Conservation (phyloP, 805 yeast genomes). For the Starmerella riodocensis region DNA sequence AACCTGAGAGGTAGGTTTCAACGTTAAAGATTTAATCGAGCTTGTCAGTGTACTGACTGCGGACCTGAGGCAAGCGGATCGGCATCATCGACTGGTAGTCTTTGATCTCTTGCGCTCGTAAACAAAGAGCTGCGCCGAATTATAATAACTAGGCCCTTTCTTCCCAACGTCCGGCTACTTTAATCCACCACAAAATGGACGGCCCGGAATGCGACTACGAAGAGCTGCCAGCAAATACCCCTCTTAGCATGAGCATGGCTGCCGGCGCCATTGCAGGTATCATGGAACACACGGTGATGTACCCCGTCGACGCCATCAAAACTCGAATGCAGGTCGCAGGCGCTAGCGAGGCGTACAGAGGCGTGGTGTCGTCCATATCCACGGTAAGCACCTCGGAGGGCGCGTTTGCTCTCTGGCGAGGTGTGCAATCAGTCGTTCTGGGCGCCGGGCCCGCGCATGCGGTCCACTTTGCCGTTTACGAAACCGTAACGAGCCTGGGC, state of each 20-base stretch:
- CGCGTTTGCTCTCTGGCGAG: slow-evolving; percentile 78
- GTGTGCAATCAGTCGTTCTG: slow-evolving; percentile 75
- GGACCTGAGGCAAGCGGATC: too few species aligned
- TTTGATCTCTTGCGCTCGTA: too few species aligned
- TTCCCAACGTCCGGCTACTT: too few species aligned
- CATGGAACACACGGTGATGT: slow-evolving; percentile 96
- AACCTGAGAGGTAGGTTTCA: neutral
- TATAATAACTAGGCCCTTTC: too few species aligned
- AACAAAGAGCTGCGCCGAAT: too few species aligned
- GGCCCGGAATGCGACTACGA: slow-evolving; percentile 52
- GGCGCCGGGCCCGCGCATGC: slow-evolving; percentile 99
- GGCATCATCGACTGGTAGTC: too few species aligned
- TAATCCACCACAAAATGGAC: too few species aligned
- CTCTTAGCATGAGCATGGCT: slow-evolving; percentile 62
- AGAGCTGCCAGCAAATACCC: slow-evolving; percentile 75
- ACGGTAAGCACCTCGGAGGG: slow-evolving; percentile 81
- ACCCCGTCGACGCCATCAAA: slow-evolving; percentile 90
- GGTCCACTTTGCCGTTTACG: slow-evolving; percentile 88
- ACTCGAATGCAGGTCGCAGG: slow-evolving; percentile 74
- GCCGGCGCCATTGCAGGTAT: slow-evolving; percentile 99
- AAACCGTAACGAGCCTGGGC: slow-evolving; percentile 52
- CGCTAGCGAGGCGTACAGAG: slow-evolving; percentile 24
- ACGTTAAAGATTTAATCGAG: neutral
- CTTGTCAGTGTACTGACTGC: too few species aligned
- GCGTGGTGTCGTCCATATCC: slow-evolving; percentile 53